Evolutionary conservation across 306 rosid species (phyloP), one percentile per base, ranked within the genome.

Genomic region (Erythrophleum fordii): DNA sequence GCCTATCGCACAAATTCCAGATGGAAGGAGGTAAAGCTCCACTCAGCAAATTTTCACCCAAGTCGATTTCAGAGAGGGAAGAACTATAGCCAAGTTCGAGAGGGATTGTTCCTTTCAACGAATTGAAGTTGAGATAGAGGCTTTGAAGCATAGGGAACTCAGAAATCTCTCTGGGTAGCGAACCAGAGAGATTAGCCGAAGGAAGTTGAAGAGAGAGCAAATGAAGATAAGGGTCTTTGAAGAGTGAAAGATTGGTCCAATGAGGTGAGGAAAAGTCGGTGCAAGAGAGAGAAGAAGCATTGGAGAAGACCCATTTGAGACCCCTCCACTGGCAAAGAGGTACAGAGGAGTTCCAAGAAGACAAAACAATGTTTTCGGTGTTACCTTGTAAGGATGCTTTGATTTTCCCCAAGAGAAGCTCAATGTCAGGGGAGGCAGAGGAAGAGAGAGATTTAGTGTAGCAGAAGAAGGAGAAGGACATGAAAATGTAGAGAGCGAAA

Each of bases 261-360:
- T 88, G 98, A 8, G 93, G 95, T 41, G 97, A 90, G 44, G 98
- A 90, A 16, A 89, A 37, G 79, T 87, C 93, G 25, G 25, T 81
- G 87, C 99, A 96, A 14, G 81, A 78, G 59, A 93, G 80, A 73
- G 89, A 69, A 44, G 93, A 62, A 80, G 88, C 94, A 49, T 76
- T 85, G 79, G 92, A 85, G 88, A 90, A 87, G 0, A 88, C 93
- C 99, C 99, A 96, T 79, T 92, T 93, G 86, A 96, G 93, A 13
- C 99, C 99, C 59, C 94, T 86, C 99, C 98, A 96, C 81, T 96
- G 99, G 58, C 99, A 96, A 4, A 93, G 79, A 59, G 99, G 97
- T 0, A 78, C 65, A 0, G 97, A 85, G 25, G 87, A 34, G 76
- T 96, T 96, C 99, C 99, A 96, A 72, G 98, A 92, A 73, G 92